Base-by-base conservation (phyloP, 202 grass and related monocot genomes). In the Carex sylvatica region DNA sequence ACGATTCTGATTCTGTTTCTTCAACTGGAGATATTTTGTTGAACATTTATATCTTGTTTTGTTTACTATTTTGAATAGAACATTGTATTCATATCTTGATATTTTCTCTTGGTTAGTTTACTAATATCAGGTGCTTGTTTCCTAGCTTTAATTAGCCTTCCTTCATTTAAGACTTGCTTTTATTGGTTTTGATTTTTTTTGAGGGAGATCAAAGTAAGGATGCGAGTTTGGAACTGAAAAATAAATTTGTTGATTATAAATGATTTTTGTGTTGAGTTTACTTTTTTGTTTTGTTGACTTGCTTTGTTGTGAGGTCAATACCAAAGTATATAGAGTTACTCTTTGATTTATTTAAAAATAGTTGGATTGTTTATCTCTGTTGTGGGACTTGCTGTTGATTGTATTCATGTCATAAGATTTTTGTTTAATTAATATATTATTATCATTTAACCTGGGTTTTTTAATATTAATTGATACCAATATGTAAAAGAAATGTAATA, bases 401-500 rank as follows among this genome's bases (percentile, higher is more conserved):
- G 49, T 16, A 54, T 55, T 47, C 22, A 55, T 75, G 49, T 33
- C 6, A 55, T 75, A 19, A 23, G 18, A 46, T 19, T 70, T 5
- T 70, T 44, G 18, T 71, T 71, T 44, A 35, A 66, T 66, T 8
- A 36, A 40, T 6, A 40, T 40, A 19, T 40, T 65, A 33, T 65
- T 65, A 30, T 65, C 11, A 33, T 31, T 9, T 68, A 38, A 38
- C 30, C 14, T 33, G 16, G 24, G 0, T 71, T 49, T 23, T 42
- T 49, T 47, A 6, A 10, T 24, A 16, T 18, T 31, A 10, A 56
- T 76, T 76, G 12, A 58, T 76, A 76, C 52, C 3, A 58, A 33
- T 76, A 30, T 76, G 72, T 36, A 28, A 35, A 46, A 70, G 14
- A 77, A n/a, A 68, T 18, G 51, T 71, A 26, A 36, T 77, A 76